Evolutionary conservation across 2,329 filamentous ascomycete genomes (phyloP).

Genomic region (Cadophora malorum): DNA sequence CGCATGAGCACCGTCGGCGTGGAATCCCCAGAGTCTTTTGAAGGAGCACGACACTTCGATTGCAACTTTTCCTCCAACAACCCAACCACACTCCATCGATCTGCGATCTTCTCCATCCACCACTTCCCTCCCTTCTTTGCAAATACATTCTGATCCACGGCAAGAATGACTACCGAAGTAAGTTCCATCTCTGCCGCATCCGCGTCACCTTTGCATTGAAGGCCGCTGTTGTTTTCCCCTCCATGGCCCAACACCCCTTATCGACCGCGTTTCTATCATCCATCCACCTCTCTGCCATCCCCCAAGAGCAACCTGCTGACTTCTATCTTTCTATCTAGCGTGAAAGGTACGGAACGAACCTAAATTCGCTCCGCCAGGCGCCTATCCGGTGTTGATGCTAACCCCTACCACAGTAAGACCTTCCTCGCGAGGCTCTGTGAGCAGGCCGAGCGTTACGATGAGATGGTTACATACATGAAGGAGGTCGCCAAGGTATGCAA

Average conservation of each 20-base stretch:
- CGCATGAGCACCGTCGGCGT: conserved; percentile 1
- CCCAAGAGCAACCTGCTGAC: conserved; percentile 36
- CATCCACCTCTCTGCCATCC: conserved; percentile 22
- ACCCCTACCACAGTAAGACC: conserved; percentile 77
- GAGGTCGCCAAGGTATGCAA: conserved; percentile 87
- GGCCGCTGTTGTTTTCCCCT: conserved; percentile 35
- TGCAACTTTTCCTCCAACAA: conserved; percentile 27
- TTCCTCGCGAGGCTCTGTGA: conserved; percentile 99
- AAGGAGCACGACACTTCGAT: conserved; percentile 14
- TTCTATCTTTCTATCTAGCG: conserved; percentile 37
- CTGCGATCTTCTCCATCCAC: conserved; percentile 23
- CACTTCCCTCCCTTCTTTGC: conserved; percentile 23
- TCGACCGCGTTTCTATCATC: conserved; percentile 37
- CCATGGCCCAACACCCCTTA: conserved; percentile 36
- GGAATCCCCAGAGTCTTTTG: conserved; percentile 18
- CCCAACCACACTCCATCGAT: conserved; percentile 27
- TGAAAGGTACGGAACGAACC: conserved; percentile 43
- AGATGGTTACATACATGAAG: conserved; percentile 99
- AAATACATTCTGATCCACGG: conserved; percentile 21
- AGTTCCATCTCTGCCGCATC: conserved; percentile 36
- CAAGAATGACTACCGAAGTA: conserved; percentile 48
- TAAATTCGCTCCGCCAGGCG: conserved; percentile 17
- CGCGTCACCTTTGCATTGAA: conserved; percentile 26
- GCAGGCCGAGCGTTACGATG: conserved; percentile 99
- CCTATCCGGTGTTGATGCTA: conserved; percentile 33